Base-by-base conservation (phyloP, 768 basidiomycete species). In the Kwoniella sp. region DNA sequence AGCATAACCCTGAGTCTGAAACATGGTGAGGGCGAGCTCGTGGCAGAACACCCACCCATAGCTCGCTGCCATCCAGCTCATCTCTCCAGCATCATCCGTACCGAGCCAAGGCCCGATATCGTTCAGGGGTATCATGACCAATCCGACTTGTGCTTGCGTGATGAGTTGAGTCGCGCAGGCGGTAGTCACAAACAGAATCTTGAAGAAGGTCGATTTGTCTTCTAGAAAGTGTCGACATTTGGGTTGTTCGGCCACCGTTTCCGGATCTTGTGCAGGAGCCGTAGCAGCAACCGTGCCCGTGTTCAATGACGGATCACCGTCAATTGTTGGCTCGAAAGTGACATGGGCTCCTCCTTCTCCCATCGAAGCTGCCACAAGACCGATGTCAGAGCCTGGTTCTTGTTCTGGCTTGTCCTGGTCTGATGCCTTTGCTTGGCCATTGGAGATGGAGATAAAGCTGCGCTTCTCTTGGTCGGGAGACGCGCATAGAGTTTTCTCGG, bases 51-150 rank as follows among this genome's bases (percentile, higher is more conserved):
- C 61, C 49, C 47, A 68, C 59, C 67, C 67, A 44, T 65, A 67
- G 22, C 61, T 56, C 17, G 72, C 72, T 15, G 70, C 60, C 30
- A 69, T 67, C 72, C 72, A 74, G 40, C 65, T 65, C 49, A 69
- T 36, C 50, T 67, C 48, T 2, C 68, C 72, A 1, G 64, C 27
- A 62, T 67, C 66, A 5, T 56, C 48, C 5, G 67, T 64, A 27
- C 68, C 66, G n/a, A 69, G 60, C 46, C 65, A 62, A 4, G 56
- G 40, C 1, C 68, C 70, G 24, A 74, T 68, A 24, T 66, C 64
- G 22, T 65, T 56, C 1, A 74, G 52, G 17, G 73, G 68, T 13
- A 69, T 58, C 40, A 72, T 61, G 21, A 72, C 50, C 63, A 71
- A 66, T 1, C 66, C 73, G 25, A 72, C 65, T 21, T 72, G 71